Evolutionary conservation across 495 filamentous ascomycete genomes (phyloP).

Genomic region (Rostrohypoxylon terebratum): DNA sequence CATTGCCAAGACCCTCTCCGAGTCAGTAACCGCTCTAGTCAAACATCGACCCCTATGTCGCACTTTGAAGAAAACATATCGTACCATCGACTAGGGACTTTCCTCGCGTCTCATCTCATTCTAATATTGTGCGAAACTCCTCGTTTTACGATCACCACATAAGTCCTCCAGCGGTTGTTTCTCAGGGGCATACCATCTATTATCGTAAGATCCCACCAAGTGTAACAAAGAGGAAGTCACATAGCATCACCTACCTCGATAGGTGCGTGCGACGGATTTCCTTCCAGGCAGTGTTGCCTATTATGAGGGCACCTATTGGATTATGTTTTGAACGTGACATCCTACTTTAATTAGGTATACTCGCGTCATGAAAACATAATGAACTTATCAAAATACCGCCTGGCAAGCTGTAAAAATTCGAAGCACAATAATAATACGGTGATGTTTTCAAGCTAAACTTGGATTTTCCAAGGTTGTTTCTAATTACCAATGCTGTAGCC

Average conservation of each 20-base stretch:
- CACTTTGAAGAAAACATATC: background rate
- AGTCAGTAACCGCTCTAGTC: constrained; percentile 29
- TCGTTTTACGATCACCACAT: constrained; percentile 2
- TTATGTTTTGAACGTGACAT: too few relatives aligned
- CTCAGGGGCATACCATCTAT: background rate
- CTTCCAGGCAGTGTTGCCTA: too few relatives aligned
- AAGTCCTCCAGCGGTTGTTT: background rate
- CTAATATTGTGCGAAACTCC: constrained; percentile 6
- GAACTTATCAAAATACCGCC: too few relatives aligned
- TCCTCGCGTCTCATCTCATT: constrained; percentile 10
- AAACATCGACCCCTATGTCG: background rate
- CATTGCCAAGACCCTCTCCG: constrained; percentile 17
- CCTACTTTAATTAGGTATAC: too few relatives aligned
- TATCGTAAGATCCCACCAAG: background rate
- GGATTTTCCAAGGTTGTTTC: too few relatives aligned
- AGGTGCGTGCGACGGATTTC: background rate
- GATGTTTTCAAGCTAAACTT: too few relatives aligned
- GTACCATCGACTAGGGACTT: constrained; percentile 7
- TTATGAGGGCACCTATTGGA: too few relatives aligned
- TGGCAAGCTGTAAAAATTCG: too few relatives aligned
- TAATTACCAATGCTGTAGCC: too few relatives aligned
- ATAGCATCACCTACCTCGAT: background rate
- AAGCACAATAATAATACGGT: too few relatives aligned
- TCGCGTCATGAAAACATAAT: too few relatives aligned
- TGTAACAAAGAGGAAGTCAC: background rate